Percentiles rank a stretch among this genome's conserved stretches.
phyloP scores from a whole-genome alignment of 2,329 filamentous ascomycete genomes.

The Trichocomaceae sp. region DNA sequence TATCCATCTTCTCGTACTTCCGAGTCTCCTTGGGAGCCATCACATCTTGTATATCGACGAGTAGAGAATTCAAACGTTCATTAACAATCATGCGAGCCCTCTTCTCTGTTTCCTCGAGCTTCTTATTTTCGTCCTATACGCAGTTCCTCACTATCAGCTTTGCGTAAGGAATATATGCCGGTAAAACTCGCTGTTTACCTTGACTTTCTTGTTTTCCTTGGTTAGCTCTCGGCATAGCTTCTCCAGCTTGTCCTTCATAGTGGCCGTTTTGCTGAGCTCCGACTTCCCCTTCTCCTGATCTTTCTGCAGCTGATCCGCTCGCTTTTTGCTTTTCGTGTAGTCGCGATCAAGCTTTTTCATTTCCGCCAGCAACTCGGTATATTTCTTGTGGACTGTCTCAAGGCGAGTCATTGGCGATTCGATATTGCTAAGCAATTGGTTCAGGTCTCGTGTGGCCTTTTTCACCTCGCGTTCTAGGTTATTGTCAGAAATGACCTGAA shows the following conservation, averaged over 20 bases:
- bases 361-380: constrained; percentile 81
- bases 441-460: constrained; percentile 84
- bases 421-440: constrained; percentile 75
- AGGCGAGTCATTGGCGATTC: constrained; percentile 90
- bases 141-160: constrained; percentile 16
- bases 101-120: constrained; percentile 77
- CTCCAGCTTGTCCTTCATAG: constrained; percentile 92
- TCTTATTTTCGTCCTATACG: constrained; percentile 79
- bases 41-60: constrained; percentile 79
- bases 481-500: neutral
- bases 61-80: constrained; percentile 70
- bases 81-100: constrained; percentile 77
- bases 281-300: constrained; percentile 86
- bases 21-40: constrained; percentile 81
- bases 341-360: constrained; percentile 96
- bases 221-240: constrained; percentile 92
- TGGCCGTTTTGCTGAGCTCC: constrained; percentile 82
- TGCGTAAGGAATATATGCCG: neutral
- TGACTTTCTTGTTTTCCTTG: constrained; percentile 96
- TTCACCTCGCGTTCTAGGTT: constrained; percentile 79
- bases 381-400: constrained; percentile 82
- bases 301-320: constrained; percentile 88
- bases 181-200: constrained; percentile 52
- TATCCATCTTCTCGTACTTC: constrained; percentile 70
- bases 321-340: constrained; percentile 91